Percentiles rank a stretch among this genome's conserved stretches.
These are phyloP conservation scores for Pleurotus cornucopiae DNA, from an alignment of 768 basidiomycete species.

Conservation along the genomic window DNA sequence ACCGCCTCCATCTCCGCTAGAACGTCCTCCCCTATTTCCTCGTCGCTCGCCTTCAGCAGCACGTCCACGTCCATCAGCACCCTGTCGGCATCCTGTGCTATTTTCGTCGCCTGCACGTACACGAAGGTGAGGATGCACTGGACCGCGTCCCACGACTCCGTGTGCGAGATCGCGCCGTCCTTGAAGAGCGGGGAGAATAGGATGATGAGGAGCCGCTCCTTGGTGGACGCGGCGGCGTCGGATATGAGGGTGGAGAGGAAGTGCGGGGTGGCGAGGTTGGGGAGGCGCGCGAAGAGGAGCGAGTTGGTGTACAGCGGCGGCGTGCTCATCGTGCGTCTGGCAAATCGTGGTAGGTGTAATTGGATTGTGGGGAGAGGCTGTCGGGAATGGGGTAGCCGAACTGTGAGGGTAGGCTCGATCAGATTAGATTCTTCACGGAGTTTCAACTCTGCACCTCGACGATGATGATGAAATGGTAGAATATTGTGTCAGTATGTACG, in stretches of 20 bases:
- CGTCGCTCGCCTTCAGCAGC: constrained; percentile 56
- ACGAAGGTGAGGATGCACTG: constrained; percentile 78
- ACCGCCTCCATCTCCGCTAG: constrained; percentile 41
- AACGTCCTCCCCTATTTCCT: constrained; percentile 36
- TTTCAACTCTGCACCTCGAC: no score
- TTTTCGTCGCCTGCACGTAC: constrained; percentile 81
- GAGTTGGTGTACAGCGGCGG: constrained; percentile 16
- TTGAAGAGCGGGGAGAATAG: constrained; percentile 64
- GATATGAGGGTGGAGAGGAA: constrained; percentile 54
- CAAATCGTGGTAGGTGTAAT: not conserved
- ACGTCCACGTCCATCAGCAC: constrained; percentile 78
- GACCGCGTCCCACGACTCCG: constrained; percentile 57
- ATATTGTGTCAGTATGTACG: no score
- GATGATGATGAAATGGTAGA: no score
- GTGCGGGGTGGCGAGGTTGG: constrained; percentile 45
- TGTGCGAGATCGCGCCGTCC: constrained; percentile 33
- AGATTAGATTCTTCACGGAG: no score
- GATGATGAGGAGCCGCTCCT: constrained; percentile 53
- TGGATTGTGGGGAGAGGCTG: not conserved
- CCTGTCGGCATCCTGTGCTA: constrained; percentile 62
- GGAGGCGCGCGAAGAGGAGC: constrained; percentile 54
- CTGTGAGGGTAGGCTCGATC: no score
- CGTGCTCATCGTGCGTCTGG: constrained; percentile 4
- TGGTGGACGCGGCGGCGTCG: constrained; percentile 42
- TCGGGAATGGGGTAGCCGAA: not conserved